Conservation (phyloP, 768 basidiomycete species). For the Mycena belliarum region DNA sequence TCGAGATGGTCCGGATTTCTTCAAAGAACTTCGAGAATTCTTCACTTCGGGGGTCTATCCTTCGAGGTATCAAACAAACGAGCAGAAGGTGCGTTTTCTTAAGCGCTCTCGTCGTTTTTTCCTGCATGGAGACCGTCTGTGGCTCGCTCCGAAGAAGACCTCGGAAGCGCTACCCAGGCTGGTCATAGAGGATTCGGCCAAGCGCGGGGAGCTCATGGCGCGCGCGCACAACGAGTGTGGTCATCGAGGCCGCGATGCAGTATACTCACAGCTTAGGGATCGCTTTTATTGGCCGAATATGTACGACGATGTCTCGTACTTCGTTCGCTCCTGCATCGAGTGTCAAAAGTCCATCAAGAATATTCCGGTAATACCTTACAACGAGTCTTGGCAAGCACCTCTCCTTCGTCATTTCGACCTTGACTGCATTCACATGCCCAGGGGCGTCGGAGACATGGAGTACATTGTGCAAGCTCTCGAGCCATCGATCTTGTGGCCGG, state of each 20-base stretch:
- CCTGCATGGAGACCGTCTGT: slow-evolving; percentile 21
- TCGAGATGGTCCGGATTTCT: slow-evolving; percentile 3
- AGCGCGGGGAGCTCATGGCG: slow-evolving; percentile 22
- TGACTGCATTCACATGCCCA: slow-evolving; percentile 34
- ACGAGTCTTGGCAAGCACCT: slow-evolving; percentile 19
- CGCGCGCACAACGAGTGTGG: slow-evolving; percentile 26
- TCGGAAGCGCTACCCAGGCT: slow-evolving; percentile 21
- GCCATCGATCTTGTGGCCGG: slow-evolving; percentile 24
- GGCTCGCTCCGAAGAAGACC: slow-evolving; percentile 14
- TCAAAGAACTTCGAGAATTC: slow-evolving; percentile 22
- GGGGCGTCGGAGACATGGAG: slow-evolving; percentile 20
- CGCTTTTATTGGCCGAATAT: slow-evolving; percentile 40
- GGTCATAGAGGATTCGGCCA: slow-evolving; percentile 19
- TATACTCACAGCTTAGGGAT: slow-evolving; percentile 24
- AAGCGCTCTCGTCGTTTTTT: slow-evolving; percentile 20
- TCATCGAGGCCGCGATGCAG: slow-evolving; percentile 23
- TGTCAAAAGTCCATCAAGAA: slow-evolving; percentile 30
- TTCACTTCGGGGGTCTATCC: slow-evolving; percentile 4
- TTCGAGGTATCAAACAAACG: not conserved
- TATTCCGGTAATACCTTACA: slow-evolving; percentile 25
- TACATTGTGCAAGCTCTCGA: slow-evolving; percentile 30
- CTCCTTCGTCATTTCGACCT: slow-evolving; percentile 29
- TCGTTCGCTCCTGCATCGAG: slow-evolving; percentile 32
- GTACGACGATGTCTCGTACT: slow-evolving; percentile 30
- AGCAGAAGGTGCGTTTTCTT: slow-evolving; percentile 4